Conservation (phyloP, 495 filamentous ascomycete species). For the Baudoinia panamericana region DNA sequence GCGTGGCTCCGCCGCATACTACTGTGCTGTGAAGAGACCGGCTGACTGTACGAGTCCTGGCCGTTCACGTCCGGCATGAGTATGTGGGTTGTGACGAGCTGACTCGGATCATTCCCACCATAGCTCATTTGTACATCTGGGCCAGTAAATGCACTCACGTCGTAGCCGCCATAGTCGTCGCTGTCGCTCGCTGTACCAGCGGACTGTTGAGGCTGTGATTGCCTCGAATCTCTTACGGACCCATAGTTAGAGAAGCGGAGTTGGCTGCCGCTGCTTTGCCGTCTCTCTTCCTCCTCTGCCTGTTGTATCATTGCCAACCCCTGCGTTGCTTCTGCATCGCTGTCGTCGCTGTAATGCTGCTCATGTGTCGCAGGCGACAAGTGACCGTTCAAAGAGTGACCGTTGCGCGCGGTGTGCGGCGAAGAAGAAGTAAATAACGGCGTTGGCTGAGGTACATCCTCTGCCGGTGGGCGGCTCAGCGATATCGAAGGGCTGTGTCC, state of each 20-base stretch:
- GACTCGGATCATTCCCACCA: slow-evolving; percentile 41
- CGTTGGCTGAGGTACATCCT: slow-evolving; percentile 1
- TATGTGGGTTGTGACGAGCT: slow-evolving; percentile 20
- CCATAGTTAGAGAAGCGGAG: slow-evolving; percentile 11
- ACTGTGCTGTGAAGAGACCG: slow-evolving; percentile 26
- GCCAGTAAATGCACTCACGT: slow-evolving; percentile 59
- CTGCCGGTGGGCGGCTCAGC: slow-evolving; percentile 9
- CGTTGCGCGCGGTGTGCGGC: slow-evolving; percentile 17
- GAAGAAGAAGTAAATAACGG: slow-evolving; percentile 11
- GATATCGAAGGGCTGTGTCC: slow-evolving; percentile 16
- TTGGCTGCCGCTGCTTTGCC: slow-evolving; percentile 16
- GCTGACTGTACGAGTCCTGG: slow-evolving; percentile 17
- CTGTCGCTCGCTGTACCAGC: slow-evolving; percentile 37
- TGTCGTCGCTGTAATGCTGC: slow-evolving; percentile 52
- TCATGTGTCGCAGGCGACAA: slow-evolving; percentile 35
- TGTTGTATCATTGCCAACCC: slow-evolving; percentile 72
- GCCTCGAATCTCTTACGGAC: slow-evolving; percentile 3
- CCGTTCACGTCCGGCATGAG: slow-evolving; percentile 18
- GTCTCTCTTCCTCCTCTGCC: slow-evolving; percentile 71
- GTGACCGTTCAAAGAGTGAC: slow-evolving; percentile 42
- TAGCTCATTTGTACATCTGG: slow-evolving; percentile 63
- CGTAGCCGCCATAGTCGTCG: slow-evolving; percentile 60
- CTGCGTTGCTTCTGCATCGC: slow-evolving; percentile 80
- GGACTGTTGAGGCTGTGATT: slow-evolving; percentile 16
- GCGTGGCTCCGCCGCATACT: slow-evolving; percentile 27